Evolutionary conservation across 192 early-diverging fungal species (phyloP), one percentile per base, ranked within the genome.

Genomic region (Spizellomyces punctatus): DNA sequence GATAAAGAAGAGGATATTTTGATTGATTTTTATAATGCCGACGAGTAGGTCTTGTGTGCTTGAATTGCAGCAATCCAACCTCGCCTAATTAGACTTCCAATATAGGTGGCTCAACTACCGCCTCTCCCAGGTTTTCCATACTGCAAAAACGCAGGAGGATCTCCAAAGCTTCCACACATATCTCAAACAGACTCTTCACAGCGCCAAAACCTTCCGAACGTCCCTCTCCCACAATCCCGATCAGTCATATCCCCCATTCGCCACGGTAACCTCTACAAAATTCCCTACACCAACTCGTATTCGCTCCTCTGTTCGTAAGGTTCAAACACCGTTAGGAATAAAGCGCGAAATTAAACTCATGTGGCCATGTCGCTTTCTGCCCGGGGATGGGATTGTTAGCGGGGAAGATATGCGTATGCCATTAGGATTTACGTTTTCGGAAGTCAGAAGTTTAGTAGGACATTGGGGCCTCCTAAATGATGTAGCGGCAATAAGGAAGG

Each of bases 261-360:
- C 50, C 9, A 55, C 52, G 21, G 50, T 78, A 41, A 45, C 57
- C 17, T 63, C 61, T 8, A 49, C 45, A 21, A 16, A 58, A 4
- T 78, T 54, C 60, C 76, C 76, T 6, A 78, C 76, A 10, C 41
- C 76, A 16, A 66, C 65, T 16, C 64, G 76, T 8, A 74, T 78
- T 10, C 43, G 54, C 12, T 43, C 48, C 22, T 52, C 36, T 27
- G 50, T 46, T 10, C 16, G n/a, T 9, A 8, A 22, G n/a, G 55
- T 44, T 8, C 17, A 57, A 42, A 36, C 27, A 36, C 1, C 27
- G 27, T 3, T 36, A 36, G 27, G 27, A 36, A 36, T 36, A 36
- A 22, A 22, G 21, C 45, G 42, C 10, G 76, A 78, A 41, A 49
- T 69, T 43, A 21, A 64, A 10, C 46, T 69, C n/a, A 58, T 45